Evolutionary conservation across 116 monocot genomes (phyloP), one percentile per base, ranked within the genome.

Genomic region (Zostera marina): DNA sequence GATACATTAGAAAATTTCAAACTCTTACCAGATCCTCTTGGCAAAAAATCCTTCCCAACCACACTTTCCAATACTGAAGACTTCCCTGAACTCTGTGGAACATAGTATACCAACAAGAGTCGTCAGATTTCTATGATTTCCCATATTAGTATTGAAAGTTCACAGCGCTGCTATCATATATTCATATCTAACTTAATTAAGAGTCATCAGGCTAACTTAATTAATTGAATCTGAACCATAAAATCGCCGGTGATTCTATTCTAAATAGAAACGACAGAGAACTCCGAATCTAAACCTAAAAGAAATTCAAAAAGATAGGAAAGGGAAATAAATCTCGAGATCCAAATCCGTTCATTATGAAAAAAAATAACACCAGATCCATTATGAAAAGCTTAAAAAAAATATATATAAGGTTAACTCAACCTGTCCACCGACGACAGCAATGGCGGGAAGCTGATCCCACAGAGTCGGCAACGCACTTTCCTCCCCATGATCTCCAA

Each of bases 41-140:
- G 94, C 24, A 94, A 83, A 63, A 94, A 94, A 62, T 94, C 94
- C 8, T 88, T 81, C 47, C 94, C 94, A n/a, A 94, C 94, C 55
- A 94, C 64, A 51, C 88, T 93, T 74, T 93, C 93, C 51, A 93
- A 54, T 39, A 93, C 93, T 24, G 93, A 93, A 17, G 94, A 94
- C 47, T 94, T 94, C 8, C 94, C 94, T 0, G 94, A 94, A 58
- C 94, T 94, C 94, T 94, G 79, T 32, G 59, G 54, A 65, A 26
- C 21, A 57, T 4, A 59, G 14, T 52, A 22, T 23, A 9, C 17
- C 44, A 61, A 61, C 61, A 61, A 15, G 47, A 61, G 3, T 26
- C n/a, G 0, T 20, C 25, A 47, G 12, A 11, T 4, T 22, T 12
- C 17, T 59, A 22, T 0, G 22, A 59, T 21, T 5, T 12, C 4